A percentile compares a stretch with the other conserved stretches of the same genome.
Conservation (phyloP, 192 early-diverging fungal genomes). For the Chytriomyces sp. region DNA sequence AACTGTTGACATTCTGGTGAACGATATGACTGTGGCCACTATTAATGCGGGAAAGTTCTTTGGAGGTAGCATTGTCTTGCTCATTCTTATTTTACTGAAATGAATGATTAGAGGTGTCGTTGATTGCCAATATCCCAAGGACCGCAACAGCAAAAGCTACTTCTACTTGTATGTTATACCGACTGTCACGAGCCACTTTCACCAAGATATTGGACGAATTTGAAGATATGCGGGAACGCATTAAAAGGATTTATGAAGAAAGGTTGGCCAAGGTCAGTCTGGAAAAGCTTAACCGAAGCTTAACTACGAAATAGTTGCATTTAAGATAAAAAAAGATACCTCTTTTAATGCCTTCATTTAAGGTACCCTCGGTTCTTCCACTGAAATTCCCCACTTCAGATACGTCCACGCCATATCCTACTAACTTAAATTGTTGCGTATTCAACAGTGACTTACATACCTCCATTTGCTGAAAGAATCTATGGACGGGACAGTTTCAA, state of each 20-base stretch:
- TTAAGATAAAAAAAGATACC: not conserved
- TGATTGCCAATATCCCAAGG: constrained; percentile 45
- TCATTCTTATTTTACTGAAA: not conserved
- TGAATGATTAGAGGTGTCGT: constrained; percentile 25
- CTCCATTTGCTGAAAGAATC: too few species aligned
- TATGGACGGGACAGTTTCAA: too few species aligned
- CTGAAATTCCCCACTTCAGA: too few species aligned
- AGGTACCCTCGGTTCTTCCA: too few species aligned
- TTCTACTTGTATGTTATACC: constrained; percentile 33
- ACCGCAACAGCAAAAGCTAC: constrained; percentile 43
- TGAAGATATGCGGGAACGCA: constrained; percentile 40
- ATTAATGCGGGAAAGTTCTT: constrained; percentile 36
- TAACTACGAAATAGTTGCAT: not conserved
- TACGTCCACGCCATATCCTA: too few species aligned
- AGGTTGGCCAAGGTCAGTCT: too few species aligned
- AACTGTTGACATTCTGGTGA: constrained; percentile 39
- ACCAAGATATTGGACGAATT: constrained; percentile 37
- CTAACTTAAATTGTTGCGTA: too few species aligned
- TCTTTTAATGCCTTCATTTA: not conserved
- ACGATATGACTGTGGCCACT: constrained; percentile 25
- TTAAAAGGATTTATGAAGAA: constrained; percentile 38
- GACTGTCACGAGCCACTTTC: constrained; percentile 32
- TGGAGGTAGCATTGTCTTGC: constrained; percentile 26
- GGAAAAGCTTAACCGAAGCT: too few species aligned
- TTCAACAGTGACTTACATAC: too few species aligned